Percentiles rank a stretch among this genome's conserved stretches.
phyloP scores from a whole-genome alignment of 2,329 filamentous ascomycete species.

The Diaporthe ilicicola region DNA sequence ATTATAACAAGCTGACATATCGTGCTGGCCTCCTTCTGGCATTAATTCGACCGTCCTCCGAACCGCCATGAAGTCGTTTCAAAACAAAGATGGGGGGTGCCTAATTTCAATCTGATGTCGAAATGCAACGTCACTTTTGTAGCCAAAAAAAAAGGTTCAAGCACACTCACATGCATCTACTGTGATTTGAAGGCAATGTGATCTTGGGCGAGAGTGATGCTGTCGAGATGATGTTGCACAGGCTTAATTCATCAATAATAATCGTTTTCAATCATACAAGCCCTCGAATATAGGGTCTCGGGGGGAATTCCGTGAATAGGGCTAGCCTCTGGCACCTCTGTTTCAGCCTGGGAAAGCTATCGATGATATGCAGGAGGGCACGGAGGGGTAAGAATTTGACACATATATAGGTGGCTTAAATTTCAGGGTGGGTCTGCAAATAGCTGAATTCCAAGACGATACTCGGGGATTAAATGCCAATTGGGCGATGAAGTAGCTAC shows the following conservation, averaged over 20 bases:
- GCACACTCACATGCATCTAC: not conserved
- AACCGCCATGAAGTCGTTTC: not conserved
- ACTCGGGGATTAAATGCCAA: not conserved
- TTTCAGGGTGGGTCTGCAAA: not conserved
- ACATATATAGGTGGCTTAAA: not conserved
- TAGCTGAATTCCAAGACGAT: not conserved
- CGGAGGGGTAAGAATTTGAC: not conserved
- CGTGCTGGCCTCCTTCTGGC: not conserved
- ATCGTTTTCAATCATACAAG: not conserved
- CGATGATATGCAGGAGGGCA: not conserved
- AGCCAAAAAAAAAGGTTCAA: not conserved
- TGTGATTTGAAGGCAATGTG: too few relatives aligned
- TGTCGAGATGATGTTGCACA: too few relatives aligned
- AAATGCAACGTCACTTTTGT: not conserved
- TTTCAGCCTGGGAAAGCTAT: slow-evolving; percentile 9
- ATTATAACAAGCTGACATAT: not conserved
- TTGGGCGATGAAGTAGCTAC: not conserved
- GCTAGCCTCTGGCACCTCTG: not conserved
- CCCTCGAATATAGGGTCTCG: not conserved
- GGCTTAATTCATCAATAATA: too few relatives aligned
- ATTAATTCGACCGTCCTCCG: not conserved
- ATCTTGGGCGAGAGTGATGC: not conserved
- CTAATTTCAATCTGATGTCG: not conserved
- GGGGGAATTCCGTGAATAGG: not conserved
- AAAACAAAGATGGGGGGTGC: not conserved